These are phyloP conservation scores for Nyssa sinensis DNA, from an alignment of 148 eudicot species.

Conservation along the genomic window DNA sequence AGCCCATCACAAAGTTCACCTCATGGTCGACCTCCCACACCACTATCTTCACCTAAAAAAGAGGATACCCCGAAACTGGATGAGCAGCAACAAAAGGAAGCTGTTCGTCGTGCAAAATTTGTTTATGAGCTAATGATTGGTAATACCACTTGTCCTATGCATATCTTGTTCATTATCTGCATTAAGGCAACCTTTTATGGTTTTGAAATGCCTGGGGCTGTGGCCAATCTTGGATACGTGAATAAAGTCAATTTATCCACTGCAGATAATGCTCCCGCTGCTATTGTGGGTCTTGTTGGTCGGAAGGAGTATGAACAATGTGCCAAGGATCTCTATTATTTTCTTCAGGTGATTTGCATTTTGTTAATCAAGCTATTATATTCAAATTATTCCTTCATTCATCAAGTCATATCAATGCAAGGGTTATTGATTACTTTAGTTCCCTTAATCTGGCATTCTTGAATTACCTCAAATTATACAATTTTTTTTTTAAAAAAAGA, in stretches of 20 bases:
- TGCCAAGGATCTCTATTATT: slow-evolving; percentile 89
- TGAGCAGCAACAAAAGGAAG: slow-evolving; percentile 68
- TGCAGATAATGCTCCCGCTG: slow-evolving; percentile 94
- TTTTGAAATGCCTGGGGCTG: neutral
- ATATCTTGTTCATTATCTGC: neutral
- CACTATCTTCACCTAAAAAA: slow-evolving; percentile 44
- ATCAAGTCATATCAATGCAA: neutral
- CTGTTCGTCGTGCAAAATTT: slow-evolving; percentile 74
- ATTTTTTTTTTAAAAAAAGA: too few relatives aligned
- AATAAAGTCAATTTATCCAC: slow-evolving; percentile 3
- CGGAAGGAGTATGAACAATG: slow-evolving; percentile 92
- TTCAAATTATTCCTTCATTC: neutral
- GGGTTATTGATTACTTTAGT: neutral
- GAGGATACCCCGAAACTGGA: slow-evolving; percentile 42
- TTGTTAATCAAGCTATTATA: neutral
- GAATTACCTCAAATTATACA: too few relatives aligned
- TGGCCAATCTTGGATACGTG: neutral
- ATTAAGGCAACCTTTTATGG: neutral
- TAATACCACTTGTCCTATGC: slow-evolving; percentile 18
- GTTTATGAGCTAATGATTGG: slow-evolving; percentile 93
- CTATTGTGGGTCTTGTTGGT: slow-evolving; percentile 86
- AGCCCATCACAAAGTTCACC: slow-evolving; percentile 44
- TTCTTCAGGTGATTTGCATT: slow-evolving; percentile 70
- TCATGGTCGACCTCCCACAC: slow-evolving; percentile 38
- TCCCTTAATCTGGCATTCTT: too few relatives aligned